These are phyloP conservation scores for Sporobolomyces roseus DNA, from an alignment of 768 basidiomycete genomes.

Conservation along the genomic window DNA sequence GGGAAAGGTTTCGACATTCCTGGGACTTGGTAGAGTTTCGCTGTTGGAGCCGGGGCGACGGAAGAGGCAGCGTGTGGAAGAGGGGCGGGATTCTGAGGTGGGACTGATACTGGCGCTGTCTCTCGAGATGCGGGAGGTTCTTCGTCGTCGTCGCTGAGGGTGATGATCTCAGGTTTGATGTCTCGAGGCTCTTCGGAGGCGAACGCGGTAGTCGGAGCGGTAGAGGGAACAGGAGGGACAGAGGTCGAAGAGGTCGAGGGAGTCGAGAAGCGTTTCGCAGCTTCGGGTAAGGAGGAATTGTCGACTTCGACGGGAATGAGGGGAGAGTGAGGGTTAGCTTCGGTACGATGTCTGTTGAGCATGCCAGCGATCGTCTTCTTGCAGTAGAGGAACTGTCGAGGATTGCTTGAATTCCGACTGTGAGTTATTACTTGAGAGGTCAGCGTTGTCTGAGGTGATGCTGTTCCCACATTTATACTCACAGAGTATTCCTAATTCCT, in stretches of 20 bases:
- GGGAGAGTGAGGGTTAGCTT: neutral
- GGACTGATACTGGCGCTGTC: neutral
- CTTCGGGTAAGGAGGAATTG: too few species aligned
- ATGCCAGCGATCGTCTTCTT: neutral
- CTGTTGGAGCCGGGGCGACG: too few species aligned
- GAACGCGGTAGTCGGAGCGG: neutral
- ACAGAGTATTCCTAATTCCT: too few species aligned
- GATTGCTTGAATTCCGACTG: too few species aligned
- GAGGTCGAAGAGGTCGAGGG: neutral
- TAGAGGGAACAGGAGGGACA: neutral
- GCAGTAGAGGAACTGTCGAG: too few species aligned
- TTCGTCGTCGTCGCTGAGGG: neutral
- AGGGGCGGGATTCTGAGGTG: neutral
- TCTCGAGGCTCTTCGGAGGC: neutral
- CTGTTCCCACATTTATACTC: too few species aligned
- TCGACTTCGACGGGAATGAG: neutral
- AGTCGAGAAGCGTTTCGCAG: neutral
- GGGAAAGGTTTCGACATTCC: neutral
- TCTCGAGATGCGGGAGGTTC: neutral
- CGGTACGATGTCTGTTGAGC: neutral
- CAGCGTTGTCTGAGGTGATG: too few species aligned
- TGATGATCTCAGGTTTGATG: neutral
- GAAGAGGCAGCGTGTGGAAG: neutral
- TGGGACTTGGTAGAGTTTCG: neutral
- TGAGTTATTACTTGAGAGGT: too few species aligned